These are phyloP conservation scores for Rhizoclosmatium sp. DNA, from an alignment of 192 early-diverging fungal genomes.

Conservation along the genomic window DNA sequence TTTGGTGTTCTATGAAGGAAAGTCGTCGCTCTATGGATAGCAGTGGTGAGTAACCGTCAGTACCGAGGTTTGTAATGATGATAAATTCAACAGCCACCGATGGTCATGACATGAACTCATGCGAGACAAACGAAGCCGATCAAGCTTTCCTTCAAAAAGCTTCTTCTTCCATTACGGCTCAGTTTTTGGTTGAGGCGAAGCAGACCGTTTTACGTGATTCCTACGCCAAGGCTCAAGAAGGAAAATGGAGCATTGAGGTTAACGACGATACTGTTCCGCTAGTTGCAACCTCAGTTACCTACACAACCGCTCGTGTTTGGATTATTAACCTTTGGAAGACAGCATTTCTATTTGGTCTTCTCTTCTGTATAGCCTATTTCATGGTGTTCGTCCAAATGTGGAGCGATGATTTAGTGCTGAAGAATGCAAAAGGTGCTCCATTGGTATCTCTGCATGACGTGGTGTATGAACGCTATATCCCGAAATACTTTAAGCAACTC, in stretches of 20 bases:
- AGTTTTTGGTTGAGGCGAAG: not conserved
- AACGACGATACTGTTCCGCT: not conserved
- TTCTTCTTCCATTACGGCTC: not conserved
- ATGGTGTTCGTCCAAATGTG: slow-evolving; percentile 25
- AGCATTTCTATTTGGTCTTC: not conserved
- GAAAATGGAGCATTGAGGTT: slow-evolving; percentile 15
- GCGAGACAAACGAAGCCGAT: too few relatives aligned
- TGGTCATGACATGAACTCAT: too few relatives aligned
- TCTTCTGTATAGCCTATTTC: slow-evolving; percentile 10
- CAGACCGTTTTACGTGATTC: not conserved
- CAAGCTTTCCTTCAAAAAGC: not conserved
- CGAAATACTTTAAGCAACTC: not conserved
- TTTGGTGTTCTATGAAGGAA: slow-evolving; percentile 3
- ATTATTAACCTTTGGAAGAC: slow-evolving; percentile 2
- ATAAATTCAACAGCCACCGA: not conserved
- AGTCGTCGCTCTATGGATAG: too few relatives aligned
- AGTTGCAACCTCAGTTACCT: not conserved
- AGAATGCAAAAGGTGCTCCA: slow-evolving; percentile 4
- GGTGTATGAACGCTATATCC: slow-evolving; percentile 12
- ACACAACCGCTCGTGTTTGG: not conserved
- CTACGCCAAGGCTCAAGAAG: not conserved
- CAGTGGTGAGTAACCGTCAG: too few relatives aligned
- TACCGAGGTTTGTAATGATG: not conserved
- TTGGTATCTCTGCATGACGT: slow-evolving; percentile 14
- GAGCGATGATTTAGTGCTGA: slow-evolving; percentile 1